Evolutionary conservation across 1,284 basidiomycete species (phyloP).

Genomic region (Takashimella tepidaria): DNA sequence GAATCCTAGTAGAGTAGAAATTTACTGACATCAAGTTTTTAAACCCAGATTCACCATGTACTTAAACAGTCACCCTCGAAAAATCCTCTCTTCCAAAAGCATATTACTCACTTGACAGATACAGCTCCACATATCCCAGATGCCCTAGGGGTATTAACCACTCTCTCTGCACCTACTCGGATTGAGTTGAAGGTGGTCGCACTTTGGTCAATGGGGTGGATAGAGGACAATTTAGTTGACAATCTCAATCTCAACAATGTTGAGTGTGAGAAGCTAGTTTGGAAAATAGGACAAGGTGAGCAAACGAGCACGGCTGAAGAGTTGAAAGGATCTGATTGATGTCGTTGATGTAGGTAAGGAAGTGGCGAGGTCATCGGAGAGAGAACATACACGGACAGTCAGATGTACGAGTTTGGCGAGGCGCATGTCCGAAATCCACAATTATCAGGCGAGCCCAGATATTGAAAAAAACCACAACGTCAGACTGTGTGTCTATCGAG

Average conservation of each 20-base stretch:
- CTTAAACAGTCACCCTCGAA: too few relatives aligned
- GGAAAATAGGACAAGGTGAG: conserved; percentile 1
- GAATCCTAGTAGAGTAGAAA: too few relatives aligned
- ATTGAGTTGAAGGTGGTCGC: not conserved
- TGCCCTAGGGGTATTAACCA: not conserved
- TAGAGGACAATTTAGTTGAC: not conserved
- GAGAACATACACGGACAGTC: not conserved
- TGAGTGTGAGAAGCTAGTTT: not conserved
- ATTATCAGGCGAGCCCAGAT: not conserved
- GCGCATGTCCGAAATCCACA: not conserved
- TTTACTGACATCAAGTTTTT: too few relatives aligned
- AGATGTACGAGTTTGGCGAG: not conserved
- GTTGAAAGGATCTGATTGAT: conserved; percentile 1
- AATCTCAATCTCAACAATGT: not conserved
- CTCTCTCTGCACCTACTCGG: not conserved
- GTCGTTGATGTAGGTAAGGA: conserved; percentile 2
- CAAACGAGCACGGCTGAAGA: not conserved
- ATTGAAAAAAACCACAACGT: too few relatives aligned
- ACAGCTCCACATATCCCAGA: not conserved
- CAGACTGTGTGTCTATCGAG: too few relatives aligned
- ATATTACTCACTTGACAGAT: too few relatives aligned
- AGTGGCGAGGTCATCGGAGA: not conserved
- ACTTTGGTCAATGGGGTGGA: not conserved
- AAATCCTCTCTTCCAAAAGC: too few relatives aligned
- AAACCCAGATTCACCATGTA: too few relatives aligned